Evolutionary conservation across 345 rosid genomes (phyloP).

Genomic region (Pugionium dolabratum): DNA sequence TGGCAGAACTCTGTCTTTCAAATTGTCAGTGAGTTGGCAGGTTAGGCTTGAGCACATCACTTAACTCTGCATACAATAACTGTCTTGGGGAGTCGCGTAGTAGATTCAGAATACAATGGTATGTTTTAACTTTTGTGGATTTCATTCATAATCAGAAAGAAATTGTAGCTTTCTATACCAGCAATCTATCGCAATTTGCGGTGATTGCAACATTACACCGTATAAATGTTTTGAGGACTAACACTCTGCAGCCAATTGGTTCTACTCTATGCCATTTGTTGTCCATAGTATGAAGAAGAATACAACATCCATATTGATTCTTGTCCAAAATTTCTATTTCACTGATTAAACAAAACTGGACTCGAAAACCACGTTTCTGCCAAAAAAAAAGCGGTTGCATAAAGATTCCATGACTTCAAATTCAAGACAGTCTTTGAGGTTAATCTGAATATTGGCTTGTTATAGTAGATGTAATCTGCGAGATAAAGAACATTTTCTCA

Average conservation of each 20-base stretch:
- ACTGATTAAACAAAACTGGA: neutral
- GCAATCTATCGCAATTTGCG: neutral
- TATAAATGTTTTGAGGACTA: neutral
- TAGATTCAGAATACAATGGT: conserved; percentile 12
- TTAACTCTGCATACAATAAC: neutral
- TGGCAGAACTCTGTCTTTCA: no score
- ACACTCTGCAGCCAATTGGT: no score
- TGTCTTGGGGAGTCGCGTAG: conserved; percentile 4
- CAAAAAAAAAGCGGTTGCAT: neutral
- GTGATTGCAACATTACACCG: neutral
- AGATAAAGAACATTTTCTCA: no score
- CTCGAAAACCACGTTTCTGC: neutral
- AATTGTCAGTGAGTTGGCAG: neutral
- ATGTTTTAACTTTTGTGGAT: neutral
- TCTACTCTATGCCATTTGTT: neutral
- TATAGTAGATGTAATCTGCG: no score
- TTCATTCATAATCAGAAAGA: neutral
- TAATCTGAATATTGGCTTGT: no score
- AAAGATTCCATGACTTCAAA: neutral
- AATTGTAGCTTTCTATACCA: neutral
- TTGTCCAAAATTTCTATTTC: neutral
- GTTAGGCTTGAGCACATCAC: conserved; percentile 5
- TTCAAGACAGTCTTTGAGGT: neutral
- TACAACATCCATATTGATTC: neutral
- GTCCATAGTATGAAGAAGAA: neutral